Base-by-base conservation (phyloP, 2,329 filamentous ascomycete species). In the Penicillium corylophilum region DNA sequence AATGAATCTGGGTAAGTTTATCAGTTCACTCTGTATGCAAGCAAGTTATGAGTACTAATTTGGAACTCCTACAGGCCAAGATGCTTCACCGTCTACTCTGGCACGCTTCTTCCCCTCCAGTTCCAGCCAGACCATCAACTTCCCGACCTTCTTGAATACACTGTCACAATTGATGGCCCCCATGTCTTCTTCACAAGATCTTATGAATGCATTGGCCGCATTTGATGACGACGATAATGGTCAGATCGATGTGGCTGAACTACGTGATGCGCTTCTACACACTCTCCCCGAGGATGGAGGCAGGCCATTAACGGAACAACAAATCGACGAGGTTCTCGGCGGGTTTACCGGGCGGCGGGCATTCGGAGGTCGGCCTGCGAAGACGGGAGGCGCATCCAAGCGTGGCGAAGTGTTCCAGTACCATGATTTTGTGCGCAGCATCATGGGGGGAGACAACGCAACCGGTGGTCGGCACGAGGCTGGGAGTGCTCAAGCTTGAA, bases 171-270 rank as follows among this genome's bases (percentile, higher is more conserved):
- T 89, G 2, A 78, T 97, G 3, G 83, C 84, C 1, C 82, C 85
- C 0, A 78, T 97, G 16, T 95, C 90, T 0, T 86, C 89, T 0
- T 83, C 85, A 20, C 81, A 84, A 15, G 94, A 99, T 68, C 81
- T 99, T 9, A 77, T 90, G 18, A 93, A 91, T 1, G 94, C 94
- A 0, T 93, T 99, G 61, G 90, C 90, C 2, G 94, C 94, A 0
- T 97, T 97, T 68, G 94, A 99, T 66, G 89, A 95, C 56, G 91
- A 95, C 57, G 94, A 99, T 69, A 94, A 89, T 64, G 94, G 94
- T 3, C 91, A 96, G 71, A 85, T 97, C 35, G 91, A 97, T 67
- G 75, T 95, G 18, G 81, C 77, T 0, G 90, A 96, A 71, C 74
- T 99, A 56, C 84, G 88, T 41, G 89, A 94, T 61, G 90, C 93